A percentile compares a stretch with the other conserved stretches of the same genome.
Evolutionary conservation across 345 rosid species (phyloP).

Genomic region (Lepidium aucheri): DNA sequence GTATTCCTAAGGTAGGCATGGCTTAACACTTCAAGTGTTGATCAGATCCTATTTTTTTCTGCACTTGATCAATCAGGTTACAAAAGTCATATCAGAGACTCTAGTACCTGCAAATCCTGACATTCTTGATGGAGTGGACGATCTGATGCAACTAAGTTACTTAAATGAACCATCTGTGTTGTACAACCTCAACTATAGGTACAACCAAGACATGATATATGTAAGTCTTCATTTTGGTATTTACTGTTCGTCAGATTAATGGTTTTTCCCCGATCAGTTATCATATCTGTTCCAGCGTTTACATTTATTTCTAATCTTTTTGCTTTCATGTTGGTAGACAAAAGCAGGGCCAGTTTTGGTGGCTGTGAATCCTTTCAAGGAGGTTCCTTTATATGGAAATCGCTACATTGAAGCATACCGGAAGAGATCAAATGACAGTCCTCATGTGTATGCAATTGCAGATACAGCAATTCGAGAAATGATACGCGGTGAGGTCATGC

Average conservation of each 20-base stretch:
- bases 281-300: not conserved
- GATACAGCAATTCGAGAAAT: slow-evolving; percentile 97
- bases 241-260: not conserved
- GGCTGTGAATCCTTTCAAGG: slow-evolving; percentile 92
- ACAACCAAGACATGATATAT: slow-evolving; percentile 82
- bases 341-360: slow-evolving; percentile 98
- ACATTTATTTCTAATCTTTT: slow-evolving; percentile 1
- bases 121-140: slow-evolving; percentile 96
- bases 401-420: slow-evolving; percentile 72
- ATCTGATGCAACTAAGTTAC: slow-evolving; percentile 98
- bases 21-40: slow-evolving; percentile 4
- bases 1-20: slow-evolving; percentile 6
- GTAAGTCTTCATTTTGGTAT: slow-evolving; percentile 45
- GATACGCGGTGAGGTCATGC: slow-evolving; percentile 64
- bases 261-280: slow-evolving; percentile 6
- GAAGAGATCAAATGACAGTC: slow-evolving; percentile 63
- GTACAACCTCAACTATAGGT: slow-evolving; percentile 84
- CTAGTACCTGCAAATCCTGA: slow-evolving; percentile 92
- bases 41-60: not conserved
- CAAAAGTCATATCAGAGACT: slow-evolving; percentile 59
- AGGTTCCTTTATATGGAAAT: slow-evolving; percentile 83
- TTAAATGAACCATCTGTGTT: slow-evolving; percentile 94
- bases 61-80: slow-evolving; percentile 36
- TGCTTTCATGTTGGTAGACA: slow-evolving; percentile 45
- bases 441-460: slow-evolving; percentile 94